Base-by-base conservation (phyloP, 306 rosid species). In the peach (Prunus persica) region DNA sequence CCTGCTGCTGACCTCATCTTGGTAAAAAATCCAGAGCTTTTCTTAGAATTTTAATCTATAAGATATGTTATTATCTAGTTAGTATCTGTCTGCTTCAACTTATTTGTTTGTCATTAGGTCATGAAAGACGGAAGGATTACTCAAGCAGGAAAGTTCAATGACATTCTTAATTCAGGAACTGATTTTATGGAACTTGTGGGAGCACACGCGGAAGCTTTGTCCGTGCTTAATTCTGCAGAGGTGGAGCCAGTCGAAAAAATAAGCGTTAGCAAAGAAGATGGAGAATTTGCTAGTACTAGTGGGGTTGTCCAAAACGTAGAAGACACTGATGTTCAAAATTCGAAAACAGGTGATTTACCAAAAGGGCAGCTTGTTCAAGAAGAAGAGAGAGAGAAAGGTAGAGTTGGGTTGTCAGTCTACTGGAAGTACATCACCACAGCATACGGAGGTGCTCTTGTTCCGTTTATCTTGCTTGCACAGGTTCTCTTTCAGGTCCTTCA, bases 141-240 rank as follows among this genome's bases (percentile, higher is more conserved):
- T 69, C 95, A 93, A 78, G 75, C 95, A 77, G 98, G 98, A 67
- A 89, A 86, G 83, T 89, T 91, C 77, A 28, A 55, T 70, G 95
- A 91, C 50, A 81, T 93, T 46, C 96, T 89, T 30, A 69, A 68
- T 66, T 86, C 82, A 45, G 96, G 90, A 73, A 80, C 91, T 28
- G 94, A 93, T 76, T 93, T 93, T 69, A 85, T 84, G 91, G 88
- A 88, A 84, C 98, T 91, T 68, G 91, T 94, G 58, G 91, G 96
- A 69, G 98, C 98, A 54, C 98, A 22, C 22, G 22, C 22, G 22
- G 22, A 22, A 22, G 22, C 22, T 22, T 22, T 22, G 22, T 22
- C 22, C 22, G 22, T 22, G 22, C 22, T 22, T 22, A 22, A 22
- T 22, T 22, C 22, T 22, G 22, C 22, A 22, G 22, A 22, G 22